Evolutionary conservation across 208 protist species (phyloP).

Genomic region (Acanthamoeba lenticulata): DNA sequence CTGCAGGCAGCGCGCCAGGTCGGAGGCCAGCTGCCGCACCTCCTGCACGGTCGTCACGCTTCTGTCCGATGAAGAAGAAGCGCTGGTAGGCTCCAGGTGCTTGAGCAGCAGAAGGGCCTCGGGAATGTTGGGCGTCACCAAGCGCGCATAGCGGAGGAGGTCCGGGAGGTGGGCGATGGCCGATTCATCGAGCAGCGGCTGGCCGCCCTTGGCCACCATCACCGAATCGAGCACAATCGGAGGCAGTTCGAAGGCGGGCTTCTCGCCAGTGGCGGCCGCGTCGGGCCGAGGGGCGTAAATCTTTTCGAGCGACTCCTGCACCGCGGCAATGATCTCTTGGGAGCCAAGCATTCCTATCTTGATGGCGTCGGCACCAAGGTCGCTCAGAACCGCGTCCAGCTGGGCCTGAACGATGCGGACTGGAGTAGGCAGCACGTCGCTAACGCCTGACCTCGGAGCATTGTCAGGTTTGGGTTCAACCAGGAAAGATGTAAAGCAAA

Average conservation of each 20-base stretch:
- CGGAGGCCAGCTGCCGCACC: conserved; percentile 9
- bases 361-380: conserved; percentile 71
- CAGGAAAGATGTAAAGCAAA: not conserved
- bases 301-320: not conserved
- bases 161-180: conserved; percentile 38
- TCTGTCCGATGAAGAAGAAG: not conserved
- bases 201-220: conserved; percentile 75
- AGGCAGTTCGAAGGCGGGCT: not conserved
- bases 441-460: conserved; percentile 7
- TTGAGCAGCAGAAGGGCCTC: conserved; percentile 69
- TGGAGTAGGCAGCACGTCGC: not conserved
- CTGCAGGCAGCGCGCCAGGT: not conserved
- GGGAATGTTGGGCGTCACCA: conserved; percentile 77
- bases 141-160: conserved; percentile 55
- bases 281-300: not conserved
- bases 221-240: conserved; percentile 80
- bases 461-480: not conserved
- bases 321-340: conserved; percentile 52
- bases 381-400: conserved; percentile 68
- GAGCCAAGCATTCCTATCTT: conserved; percentile 81
- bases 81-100: not conserved
- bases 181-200: conserved; percentile 30
- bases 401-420: conserved; percentile 61
- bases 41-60: conserved; percentile 34
- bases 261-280: not conserved